Evolutionary conservation across 306 rosid species (phyloP).

Genomic region (Boehmeria nivea): DNA sequence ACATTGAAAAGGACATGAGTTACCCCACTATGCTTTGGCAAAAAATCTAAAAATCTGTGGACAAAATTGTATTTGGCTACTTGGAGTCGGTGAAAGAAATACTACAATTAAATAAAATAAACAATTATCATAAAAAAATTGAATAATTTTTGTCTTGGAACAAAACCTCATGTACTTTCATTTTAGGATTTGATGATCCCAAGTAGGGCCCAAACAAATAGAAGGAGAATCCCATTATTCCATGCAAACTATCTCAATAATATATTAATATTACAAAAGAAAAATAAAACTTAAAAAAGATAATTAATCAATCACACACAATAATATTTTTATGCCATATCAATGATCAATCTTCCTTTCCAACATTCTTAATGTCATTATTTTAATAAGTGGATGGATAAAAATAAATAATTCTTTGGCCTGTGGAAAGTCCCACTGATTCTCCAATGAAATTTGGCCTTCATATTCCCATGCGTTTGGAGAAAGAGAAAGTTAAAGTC

Average conservation of each 20-base stretch:
- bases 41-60: conserved; percentile 10
- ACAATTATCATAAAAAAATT: background rate
- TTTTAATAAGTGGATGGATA: conserved; percentile 1
- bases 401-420: background rate
- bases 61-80: conserved; percentile 5
- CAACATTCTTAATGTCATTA: conserved; percentile 23
- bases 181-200: conserved; percentile 27
- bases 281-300: background rate
- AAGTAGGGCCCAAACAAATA: conserved; percentile 23
- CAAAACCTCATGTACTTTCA: conserved; percentile 19
- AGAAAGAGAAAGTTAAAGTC: background rate
- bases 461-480: conserved; percentile 1
- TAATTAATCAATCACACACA: background rate
- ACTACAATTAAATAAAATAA: no score
- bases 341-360: conserved; percentile 8
- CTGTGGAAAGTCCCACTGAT: conserved; percentile 3
- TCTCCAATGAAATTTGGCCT: conserved; percentile 10
- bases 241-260: background rate
- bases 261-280: background rate
- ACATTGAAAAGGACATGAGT: conserved; percentile 13
- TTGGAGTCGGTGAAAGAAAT: no score
- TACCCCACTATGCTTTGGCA: conserved; percentile 2
- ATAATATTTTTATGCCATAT: conserved; percentile 6
- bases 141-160: conserved; percentile 19
- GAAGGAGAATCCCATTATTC: conserved; percentile 7